These are phyloP conservation scores for Fusarium mundagurra DNA, from an alignment of 2,329 filamentous ascomycete genomes.

Conservation along the genomic window DNA sequence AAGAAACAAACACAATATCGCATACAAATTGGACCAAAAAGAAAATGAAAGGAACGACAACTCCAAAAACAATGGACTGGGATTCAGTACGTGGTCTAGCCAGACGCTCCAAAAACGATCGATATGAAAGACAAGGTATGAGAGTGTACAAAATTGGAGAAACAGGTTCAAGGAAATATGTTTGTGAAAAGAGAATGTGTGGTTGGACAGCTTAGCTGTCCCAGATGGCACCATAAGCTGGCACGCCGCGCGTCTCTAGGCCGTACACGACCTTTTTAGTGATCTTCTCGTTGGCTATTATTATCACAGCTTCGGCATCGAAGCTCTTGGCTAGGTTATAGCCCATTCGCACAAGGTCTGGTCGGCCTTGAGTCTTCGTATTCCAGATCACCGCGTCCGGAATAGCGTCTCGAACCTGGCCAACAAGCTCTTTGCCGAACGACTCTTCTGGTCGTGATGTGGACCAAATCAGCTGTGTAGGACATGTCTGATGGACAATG, in stretches of 20 bases:
- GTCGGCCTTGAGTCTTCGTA: conserved; percentile 66
- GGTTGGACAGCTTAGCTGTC: conserved; percentile 56
- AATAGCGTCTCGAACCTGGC: conserved; percentile 66
- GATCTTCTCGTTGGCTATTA: conserved; percentile 75
- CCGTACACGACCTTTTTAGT: conserved; percentile 76
- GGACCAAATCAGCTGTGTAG: conserved; percentile 74
- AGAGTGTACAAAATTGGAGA: not conserved
- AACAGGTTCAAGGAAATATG: conserved; percentile 8
- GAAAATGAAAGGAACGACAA: not conserved
- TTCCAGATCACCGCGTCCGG: conserved; percentile 74
- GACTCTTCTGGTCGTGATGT: conserved; percentile 69
- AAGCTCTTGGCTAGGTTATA: conserved; percentile 66
- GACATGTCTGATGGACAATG: conserved; percentile 60
- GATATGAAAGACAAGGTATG: not conserved
- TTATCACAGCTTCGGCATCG: conserved; percentile 74
- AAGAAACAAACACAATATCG: not conserved
- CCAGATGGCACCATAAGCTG: conserved; percentile 79
- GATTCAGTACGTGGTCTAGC: not conserved
- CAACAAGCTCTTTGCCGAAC: conserved; percentile 67
- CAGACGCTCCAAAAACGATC: not conserved
- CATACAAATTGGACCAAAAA: not conserved
- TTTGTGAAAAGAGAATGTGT: not conserved
- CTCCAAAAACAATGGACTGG: not conserved
- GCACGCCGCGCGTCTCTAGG: conserved; percentile 71
- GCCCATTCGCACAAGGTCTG: conserved; percentile 62